Conservation (phyloP, 2,329 filamentous ascomycete genomes). For the Mycosphaerella sp. region DNA sequence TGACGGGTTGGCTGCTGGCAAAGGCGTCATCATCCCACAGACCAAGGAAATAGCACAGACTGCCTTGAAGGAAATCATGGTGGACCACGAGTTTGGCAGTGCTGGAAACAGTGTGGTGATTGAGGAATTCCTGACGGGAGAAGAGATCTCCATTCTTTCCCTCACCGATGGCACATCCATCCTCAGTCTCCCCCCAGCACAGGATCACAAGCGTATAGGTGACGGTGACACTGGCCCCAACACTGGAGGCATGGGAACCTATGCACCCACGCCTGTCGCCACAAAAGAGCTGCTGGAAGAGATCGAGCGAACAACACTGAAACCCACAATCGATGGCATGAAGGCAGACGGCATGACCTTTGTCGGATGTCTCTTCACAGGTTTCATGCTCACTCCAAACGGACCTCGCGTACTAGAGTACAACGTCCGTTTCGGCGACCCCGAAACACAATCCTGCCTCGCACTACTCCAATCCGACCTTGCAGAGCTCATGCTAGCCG, state of each 20-base stretch:
- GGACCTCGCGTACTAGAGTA: conserved; percentile 86
- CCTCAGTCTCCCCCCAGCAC: conserved; percentile 76
- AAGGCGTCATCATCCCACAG: conserved; percentile 85
- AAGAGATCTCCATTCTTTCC: conserved; percentile 85
- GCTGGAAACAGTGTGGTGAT: conserved; percentile 91
- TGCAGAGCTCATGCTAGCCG: conserved; percentile 82
- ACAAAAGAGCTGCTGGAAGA: conserved; percentile 61
- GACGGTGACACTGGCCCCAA: conserved; percentile 89
- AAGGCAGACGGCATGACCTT: conserved; percentile 65
- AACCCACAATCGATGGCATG: conserved; percentile 87
- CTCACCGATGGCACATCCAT: conserved; percentile 88
- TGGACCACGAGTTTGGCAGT: conserved; percentile 74
- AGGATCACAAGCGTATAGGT: conserved; percentile 93
- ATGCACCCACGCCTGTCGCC: conserved; percentile 61
- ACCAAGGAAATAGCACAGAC: conserved; percentile 75
- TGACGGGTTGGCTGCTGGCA: conserved; percentile 83
- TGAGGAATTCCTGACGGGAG: conserved; percentile 85
- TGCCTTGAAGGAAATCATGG: conserved; percentile 84
- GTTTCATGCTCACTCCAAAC: conserved; percentile 81
- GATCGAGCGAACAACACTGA: conserved; percentile 75
- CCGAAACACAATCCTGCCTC: conserved; percentile 82
- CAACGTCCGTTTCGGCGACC: conserved; percentile 88
- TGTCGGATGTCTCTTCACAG: conserved; percentile 74
- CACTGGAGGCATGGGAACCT: conserved; percentile 97
- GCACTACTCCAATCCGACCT: conserved; percentile 80